Conservation (phyloP, 192 early-diverging fungal species). For the Backusella psychrophila region DNA sequence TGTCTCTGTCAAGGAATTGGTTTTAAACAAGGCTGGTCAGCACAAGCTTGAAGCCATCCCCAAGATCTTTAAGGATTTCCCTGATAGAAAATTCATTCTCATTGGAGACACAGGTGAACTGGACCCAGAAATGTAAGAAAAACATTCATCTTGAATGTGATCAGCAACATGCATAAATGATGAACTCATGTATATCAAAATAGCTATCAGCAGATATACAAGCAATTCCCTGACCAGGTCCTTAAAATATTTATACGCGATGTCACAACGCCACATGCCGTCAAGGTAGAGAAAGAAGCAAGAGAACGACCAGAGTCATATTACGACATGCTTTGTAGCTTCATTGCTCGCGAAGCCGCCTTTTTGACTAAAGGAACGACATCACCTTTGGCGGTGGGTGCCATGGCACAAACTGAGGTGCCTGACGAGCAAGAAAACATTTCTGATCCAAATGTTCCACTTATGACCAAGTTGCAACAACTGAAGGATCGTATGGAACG, state of each 20-base stretch:
- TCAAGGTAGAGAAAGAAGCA: constrained; percentile 20
- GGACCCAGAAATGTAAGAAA: constrained; percentile 77
- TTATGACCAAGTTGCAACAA: constrained; percentile 15
- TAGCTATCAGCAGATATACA: constrained; percentile 29
- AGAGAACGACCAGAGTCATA: background rate
- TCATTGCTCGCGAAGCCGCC: constrained; percentile 13
- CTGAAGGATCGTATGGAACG: constrained; percentile 24
- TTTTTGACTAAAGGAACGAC: constrained; percentile 7
- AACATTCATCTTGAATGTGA: background rate
- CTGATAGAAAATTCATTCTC: constrained; percentile 80
- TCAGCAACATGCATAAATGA: background rate
- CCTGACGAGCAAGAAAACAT: constrained; percentile 12
- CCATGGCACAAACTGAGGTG: constrained; percentile 23
- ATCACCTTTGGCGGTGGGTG: constrained; percentile 23
- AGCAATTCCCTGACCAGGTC: constrained; percentile 34
- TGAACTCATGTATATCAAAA: background rate
- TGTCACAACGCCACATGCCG: constrained; percentile 33
- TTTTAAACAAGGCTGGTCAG: constrained; percentile 19
- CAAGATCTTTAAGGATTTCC: constrained; percentile 59
- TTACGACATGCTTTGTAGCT: constrained; percentile 9
- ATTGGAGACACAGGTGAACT: constrained; percentile 90
- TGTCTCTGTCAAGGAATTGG: constrained; percentile 15
- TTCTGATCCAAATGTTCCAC: constrained; percentile 23
- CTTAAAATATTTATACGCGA: constrained; percentile 40
- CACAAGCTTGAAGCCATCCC: constrained; percentile 31